Evolutionary conservation across 495 filamentous ascomycete genomes (phyloP).

Genomic region (Podospora conica): DNA sequence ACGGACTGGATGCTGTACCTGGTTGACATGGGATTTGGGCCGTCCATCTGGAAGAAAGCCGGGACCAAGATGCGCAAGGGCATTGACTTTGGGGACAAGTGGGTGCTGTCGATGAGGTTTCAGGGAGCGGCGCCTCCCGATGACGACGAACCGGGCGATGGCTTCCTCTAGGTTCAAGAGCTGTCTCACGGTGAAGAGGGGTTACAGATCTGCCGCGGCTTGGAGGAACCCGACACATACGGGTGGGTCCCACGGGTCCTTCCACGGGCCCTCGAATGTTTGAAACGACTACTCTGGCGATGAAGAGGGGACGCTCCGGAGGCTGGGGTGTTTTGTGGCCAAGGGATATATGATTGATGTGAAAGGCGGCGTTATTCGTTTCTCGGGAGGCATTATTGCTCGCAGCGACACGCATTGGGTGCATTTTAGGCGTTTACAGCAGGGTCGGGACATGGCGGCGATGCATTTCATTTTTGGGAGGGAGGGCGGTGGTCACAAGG

Average conservation of each 20-base stretch:
- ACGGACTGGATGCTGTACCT: slow-evolving; percentile 67
- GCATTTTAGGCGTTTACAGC: neutral
- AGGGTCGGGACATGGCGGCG: neutral
- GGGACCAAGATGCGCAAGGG: slow-evolving; percentile 71
- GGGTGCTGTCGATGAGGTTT: slow-evolving; percentile 65
- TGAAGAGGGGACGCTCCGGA: neutral
- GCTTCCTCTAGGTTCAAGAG: neutral
- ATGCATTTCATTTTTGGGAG: neutral
- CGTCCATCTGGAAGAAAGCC: slow-evolving; percentile 79
- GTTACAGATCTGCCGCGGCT: neutral
- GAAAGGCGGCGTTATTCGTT: neutral
- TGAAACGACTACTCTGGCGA: neutral
- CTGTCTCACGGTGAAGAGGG: neutral
- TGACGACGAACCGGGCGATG: slow-evolving; percentile 41
- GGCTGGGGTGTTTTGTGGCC: neutral
- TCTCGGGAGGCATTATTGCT: neutral
- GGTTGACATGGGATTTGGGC: slow-evolving; percentile 78
- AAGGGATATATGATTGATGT: neutral
- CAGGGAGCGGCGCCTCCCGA: slow-evolving; percentile 36
- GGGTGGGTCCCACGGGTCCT: neutral
- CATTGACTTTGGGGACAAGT: slow-evolving; percentile 76
- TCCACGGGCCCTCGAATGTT: too few relatives aligned
- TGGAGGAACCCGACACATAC: neutral
- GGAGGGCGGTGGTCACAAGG: neutral
- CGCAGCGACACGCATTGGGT: neutral